Evolutionary conservation across 2,329 filamentous ascomycete genomes (phyloP), one percentile per base, ranked within the genome.

Genomic region (Alternaria novae-zelandiae): DNA sequence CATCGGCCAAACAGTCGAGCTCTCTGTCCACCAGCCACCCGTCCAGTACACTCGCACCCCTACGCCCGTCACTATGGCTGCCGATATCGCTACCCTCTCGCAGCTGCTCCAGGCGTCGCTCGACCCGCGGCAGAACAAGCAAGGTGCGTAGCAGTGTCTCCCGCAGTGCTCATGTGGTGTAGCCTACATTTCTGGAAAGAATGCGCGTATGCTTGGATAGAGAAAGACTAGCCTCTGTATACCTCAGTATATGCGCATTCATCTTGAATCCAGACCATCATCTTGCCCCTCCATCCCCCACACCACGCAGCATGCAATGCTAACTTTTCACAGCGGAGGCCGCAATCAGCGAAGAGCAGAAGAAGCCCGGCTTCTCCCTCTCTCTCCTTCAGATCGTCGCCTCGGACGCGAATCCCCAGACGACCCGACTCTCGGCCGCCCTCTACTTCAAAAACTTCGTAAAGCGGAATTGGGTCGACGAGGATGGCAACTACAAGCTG

Each of bases 401-500:
- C 68, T 89, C 91, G 70, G 88, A 90, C 61, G 84, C 87, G 45
- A 88, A 91, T 67, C 90, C 93, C 44, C 82, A 86, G 69, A 95
- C 92, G 74, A 96, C 92, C 65, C 90, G 96, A 66, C 89, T 99
- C 45, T 89, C 95, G 7, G 93, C 92, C 74, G 93, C 96, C 26
- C 86, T 99, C 64, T 96, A 92, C 84, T 99, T 99, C 88, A 99
- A 99, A 83, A 99, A 99, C 84, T 97, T 97, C 81, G 94, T 99
- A 77, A 91, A 92, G 81, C 89, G 91, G 78, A 96, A 94, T 85
- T 99, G 96, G 89, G 92, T 93, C 73, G 93, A 98, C 80, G 95
- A 97, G 78, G 92, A 97, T 82, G 94, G 96, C 77, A 91, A 91
- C 80, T 96, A 99, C 85, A 96, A 94, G 82, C 88, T 99, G 41